Percentiles rank a stretch among this genome's conserved stretches.
Evolutionary conservation across 441 rosid species (phyloP).

Genomic region (Pelargonium myrrhifolium): DNA sequence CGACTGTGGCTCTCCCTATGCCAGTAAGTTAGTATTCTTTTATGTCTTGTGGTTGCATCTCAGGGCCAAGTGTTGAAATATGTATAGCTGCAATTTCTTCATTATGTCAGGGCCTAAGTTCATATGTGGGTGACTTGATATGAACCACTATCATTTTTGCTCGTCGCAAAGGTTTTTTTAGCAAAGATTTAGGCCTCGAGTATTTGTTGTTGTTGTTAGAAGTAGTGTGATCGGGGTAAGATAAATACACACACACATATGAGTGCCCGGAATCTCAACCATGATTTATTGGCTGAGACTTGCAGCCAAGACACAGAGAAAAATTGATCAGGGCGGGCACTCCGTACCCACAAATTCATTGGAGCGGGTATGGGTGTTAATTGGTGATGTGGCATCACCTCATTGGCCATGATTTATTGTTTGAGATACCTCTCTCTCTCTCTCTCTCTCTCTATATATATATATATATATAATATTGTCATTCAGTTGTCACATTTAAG

Average conservation of each 20-base stretch:
- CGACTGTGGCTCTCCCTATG: conserved; percentile 44
- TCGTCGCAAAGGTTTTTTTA: not conserved
- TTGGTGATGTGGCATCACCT: too few relatives aligned
- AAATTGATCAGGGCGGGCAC: too few relatives aligned
- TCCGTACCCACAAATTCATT: too few relatives aligned
- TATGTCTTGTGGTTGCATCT: not conserved
- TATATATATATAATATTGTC: not conserved
- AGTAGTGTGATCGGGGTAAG: not conserved
- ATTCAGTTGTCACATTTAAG: not conserved
- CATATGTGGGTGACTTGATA: not conserved
- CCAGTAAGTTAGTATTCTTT: conserved; percentile 38
- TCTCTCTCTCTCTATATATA: too few relatives aligned
- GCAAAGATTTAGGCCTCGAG: not conserved
- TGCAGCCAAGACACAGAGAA: too few relatives aligned
- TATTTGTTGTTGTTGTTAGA: too few relatives aligned
- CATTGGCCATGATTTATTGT: too few relatives aligned
- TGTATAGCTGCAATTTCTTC: not conserved
- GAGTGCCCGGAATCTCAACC: too few relatives aligned
- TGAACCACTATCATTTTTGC: not conserved
- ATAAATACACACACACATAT: too few relatives aligned
- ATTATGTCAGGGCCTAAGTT: not conserved
- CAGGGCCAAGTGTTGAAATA: not conserved
- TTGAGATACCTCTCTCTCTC: too few relatives aligned
- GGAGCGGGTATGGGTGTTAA: too few relatives aligned
- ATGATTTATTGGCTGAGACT: too few relatives aligned